A percentile compares a stretch with the other conserved stretches of the same genome.
Conservation (phyloP, 176 grass and related monocot species). For the Alloteropsis semialata region DNA sequence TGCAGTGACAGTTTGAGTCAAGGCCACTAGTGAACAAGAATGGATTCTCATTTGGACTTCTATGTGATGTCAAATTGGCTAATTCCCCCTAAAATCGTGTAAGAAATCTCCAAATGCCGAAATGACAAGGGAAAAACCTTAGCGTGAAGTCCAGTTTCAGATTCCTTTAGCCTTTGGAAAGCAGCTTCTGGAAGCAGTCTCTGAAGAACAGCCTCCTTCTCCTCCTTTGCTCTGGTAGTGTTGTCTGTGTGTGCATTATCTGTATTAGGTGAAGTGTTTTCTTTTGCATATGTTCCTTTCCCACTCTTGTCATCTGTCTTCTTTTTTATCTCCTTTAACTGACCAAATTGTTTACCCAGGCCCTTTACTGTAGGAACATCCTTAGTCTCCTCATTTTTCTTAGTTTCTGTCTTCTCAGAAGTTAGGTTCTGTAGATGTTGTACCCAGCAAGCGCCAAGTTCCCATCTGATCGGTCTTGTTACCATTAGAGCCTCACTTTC, state of each 20-base stretch:
- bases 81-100: background rate
- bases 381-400: constrained; percentile 65
- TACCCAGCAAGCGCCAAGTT: constrained; percentile 98
- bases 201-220: constrained; percentile 55
- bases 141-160: constrained; percentile 83
- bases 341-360: constrained; percentile 93
- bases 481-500: constrained; percentile 55
- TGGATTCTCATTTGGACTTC: constrained; percentile 4
- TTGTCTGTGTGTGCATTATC: constrained; percentile 34
- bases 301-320: constrained; percentile 75
- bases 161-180: constrained; percentile 78
- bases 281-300: constrained; percentile 42
- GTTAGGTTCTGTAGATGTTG: constrained; percentile 87
- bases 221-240: constrained; percentile 45
- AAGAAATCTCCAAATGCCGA: constrained; percentile 20
- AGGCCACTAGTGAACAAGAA: background rate
- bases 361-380: constrained; percentile 87
- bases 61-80: constrained; percentile 4
- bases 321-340: constrained; percentile 93
- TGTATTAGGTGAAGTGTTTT: constrained; percentile 36
- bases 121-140: constrained; percentile 60
- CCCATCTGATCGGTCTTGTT: constrained; percentile 85
- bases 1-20: background rate
- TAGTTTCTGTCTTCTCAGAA: constrained; percentile 73
- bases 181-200: constrained; percentile 74